Conservation (phyloP, 192 early-diverging fungal genomes). For the Podila horticola region DNA sequence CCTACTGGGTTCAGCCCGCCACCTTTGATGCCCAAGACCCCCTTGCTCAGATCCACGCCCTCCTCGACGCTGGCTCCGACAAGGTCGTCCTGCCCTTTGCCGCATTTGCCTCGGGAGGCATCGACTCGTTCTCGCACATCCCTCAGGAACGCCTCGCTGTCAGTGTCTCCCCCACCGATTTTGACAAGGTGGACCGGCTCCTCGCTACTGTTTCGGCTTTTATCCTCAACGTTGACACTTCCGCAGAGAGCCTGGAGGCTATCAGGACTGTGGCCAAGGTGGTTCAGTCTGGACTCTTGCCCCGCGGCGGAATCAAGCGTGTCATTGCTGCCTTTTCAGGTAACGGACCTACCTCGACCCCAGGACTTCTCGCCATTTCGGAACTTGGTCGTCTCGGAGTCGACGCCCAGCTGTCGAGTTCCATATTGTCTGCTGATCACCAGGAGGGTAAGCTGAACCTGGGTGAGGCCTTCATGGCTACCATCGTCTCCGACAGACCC, state of each 20-base stretch:
- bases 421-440: conserved; percentile 44
- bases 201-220: conserved; percentile 39
- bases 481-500: conserved; percentile 80
- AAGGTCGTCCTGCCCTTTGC: conserved; percentile 54
- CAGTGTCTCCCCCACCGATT: conserved; percentile 10
- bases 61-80: conserved; percentile 59
- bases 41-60: conserved; percentile 46
- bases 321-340: conserved; percentile 41
- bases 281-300: conserved; percentile 44
- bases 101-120: conserved; percentile 27
- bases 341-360: conserved; percentile 9
- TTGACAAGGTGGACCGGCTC: conserved; percentile 16
- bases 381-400: conserved; percentile 44
- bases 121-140: conserved; percentile 43
- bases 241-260: conserved; percentile 22
- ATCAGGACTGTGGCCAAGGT: conserved; percentile 27
- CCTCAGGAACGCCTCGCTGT: conserved; percentile 59
- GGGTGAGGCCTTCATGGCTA: conserved; percentile 67
- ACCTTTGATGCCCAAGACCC: conserved; percentile 51
- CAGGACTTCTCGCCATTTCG: conserved; percentile 41
- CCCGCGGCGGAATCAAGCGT: conserved; percentile 53
- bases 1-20: conserved; percentile 55
- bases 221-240: conserved; percentile 32
- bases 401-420: conserved; percentile 44
- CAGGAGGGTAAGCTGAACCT: conserved; percentile 58